These are phyloP conservation scores for Penicillium janthinellum DNA, from an alignment of 2,329 filamentous ascomycete species.

Conservation along the genomic window DNA sequence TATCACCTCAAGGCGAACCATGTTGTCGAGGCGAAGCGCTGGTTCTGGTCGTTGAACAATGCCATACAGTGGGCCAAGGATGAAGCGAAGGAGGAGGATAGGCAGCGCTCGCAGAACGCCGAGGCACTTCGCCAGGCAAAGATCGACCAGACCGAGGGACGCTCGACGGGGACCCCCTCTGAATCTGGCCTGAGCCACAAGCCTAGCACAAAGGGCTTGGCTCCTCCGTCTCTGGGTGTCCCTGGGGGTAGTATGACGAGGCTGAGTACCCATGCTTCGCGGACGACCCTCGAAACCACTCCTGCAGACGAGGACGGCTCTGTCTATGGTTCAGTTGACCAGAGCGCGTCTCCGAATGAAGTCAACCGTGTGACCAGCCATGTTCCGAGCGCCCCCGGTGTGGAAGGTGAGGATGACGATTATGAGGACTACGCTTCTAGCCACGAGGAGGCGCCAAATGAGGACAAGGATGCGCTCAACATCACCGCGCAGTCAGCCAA, in stretches of 20 bases:
- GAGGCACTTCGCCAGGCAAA: constrained; percentile 78
- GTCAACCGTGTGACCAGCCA: constrained; percentile 53
- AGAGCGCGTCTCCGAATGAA: constrained; percentile 55
- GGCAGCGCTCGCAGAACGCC: constrained; percentile 70
- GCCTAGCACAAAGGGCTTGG: constrained; percentile 41
- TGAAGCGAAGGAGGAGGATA: constrained; percentile 88
- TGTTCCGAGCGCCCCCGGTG: constrained; percentile 57
- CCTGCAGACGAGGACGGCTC: constrained; percentile 57
- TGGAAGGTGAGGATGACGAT: constrained; percentile 70
- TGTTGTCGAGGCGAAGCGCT: constrained; percentile 95
- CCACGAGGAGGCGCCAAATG: constrained; percentile 70
- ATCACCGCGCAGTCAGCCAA: constrained; percentile 96
- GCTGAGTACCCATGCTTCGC: constrained; percentile 53
- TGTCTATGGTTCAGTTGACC: constrained; percentile 58
- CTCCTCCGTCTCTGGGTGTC: constrained; percentile 39
- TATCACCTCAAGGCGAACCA: constrained; percentile 98
- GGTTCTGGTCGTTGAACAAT: constrained; percentile 99
- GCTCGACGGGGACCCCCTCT: constrained; percentile 50
- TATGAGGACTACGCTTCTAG: constrained; percentile 79
- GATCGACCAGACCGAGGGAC: constrained; percentile 66
- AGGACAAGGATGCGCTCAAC: constrained; percentile 90
- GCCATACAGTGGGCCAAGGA: constrained; percentile 98
- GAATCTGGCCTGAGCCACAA: constrained; percentile 38
- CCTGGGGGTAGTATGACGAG: constrained; percentile 46
- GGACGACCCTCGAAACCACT: constrained; percentile 50